A percentile compares a stretch with the other conserved stretches of the same genome.
Evolutionary conservation across 306 rosid genomes (phyloP).

Genomic region (Prunus kanzakura): DNA sequence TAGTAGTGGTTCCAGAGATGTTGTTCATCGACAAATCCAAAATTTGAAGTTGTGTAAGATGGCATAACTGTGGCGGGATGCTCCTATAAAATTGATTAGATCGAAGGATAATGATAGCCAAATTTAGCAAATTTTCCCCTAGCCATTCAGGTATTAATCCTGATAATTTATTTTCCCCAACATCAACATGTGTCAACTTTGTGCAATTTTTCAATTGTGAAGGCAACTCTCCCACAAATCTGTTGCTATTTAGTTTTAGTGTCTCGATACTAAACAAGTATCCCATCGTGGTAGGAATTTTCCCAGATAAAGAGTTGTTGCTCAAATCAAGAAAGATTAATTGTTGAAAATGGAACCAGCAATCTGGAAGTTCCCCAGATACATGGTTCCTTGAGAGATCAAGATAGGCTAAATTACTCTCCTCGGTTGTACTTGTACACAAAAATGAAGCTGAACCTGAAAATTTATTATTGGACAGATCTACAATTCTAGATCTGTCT

Average conservation of each 20-base stretch:
- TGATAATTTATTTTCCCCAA: not conserved
- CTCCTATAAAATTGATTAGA: slow-evolving; percentile 7
- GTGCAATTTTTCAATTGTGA: not conserved
- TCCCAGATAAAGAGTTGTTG: not conserved
- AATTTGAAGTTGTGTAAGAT: not conserved
- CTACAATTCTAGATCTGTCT: rapidly evolving
- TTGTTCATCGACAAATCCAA: slow-evolving; percentile 6
- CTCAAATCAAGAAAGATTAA: not conserved
- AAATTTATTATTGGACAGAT: slow-evolving; percentile 15
- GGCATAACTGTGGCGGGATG: not conserved
- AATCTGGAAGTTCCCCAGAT: not conserved
- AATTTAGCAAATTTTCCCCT: not conserved
- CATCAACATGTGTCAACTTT: not conserved
- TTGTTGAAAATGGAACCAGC: not conserved
- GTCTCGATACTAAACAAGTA: not conserved
- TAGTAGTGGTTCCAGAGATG: not conserved
- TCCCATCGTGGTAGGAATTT: slow-evolving; percentile 7
- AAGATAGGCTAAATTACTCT: not conserved
- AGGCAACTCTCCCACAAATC: not conserved
- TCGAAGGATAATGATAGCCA: not conserved
- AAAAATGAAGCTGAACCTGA: not conserved
- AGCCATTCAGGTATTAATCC: slow-evolving; percentile 4
- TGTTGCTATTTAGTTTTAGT: not conserved
- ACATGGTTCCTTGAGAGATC: slow-evolving; percentile 2
- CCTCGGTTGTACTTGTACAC: not conserved